A percentile compares a stretch with the other conserved stretches of the same genome.
Evolutionary conservation across 768 basidiomycete species (phyloP).

Genomic region (Hygrocybe punicea): DNA sequence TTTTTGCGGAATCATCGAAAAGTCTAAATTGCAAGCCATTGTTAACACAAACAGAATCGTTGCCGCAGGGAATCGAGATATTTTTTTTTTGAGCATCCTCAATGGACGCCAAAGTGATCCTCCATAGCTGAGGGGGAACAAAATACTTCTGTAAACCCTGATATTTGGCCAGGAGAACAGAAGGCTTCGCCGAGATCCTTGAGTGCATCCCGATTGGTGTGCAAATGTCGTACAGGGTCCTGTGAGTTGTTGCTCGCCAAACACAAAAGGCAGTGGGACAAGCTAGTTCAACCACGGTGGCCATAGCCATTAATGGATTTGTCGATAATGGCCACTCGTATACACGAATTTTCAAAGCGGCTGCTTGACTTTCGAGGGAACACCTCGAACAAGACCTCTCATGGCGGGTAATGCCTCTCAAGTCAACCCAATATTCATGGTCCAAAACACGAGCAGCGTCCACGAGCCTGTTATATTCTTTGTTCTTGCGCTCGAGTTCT

Average conservation of each 20-base stretch:
- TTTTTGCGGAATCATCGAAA: neutral
- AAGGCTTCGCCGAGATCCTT: neutral
- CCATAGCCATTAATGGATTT: too few species aligned
- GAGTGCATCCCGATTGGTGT: constrained; percentile 1
- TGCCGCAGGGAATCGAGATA: constrained; percentile 12
- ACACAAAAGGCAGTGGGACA: constrained; percentile 39
- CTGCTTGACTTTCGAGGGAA: constrained; percentile 11
- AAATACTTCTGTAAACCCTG: neutral
- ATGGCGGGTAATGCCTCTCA: neutral
- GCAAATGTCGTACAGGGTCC: constrained; percentile 38
- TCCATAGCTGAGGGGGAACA: neutral
- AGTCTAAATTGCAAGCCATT: constrained; percentile 28
- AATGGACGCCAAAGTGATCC: constrained; percentile 36
- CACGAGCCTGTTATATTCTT: constrained; percentile 16
- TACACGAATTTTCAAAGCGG: constrained; percentile 27
- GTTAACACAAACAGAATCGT: constrained; percentile 21
- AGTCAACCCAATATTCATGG: constrained; percentile 10
- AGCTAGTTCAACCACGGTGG: constrained; percentile 42
- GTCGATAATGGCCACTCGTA: constrained; percentile 50
- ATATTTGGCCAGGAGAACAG: neutral
- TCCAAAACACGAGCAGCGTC: constrained; percentile 2
- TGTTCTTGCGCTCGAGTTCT: constrained; percentile 27
- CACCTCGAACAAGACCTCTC: constrained; percentile 28
- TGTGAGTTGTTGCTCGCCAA: constrained; percentile 44
- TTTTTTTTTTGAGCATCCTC: constrained; percentile 31